Percentiles rank a stretch among this genome's conserved stretches.
phyloP scores from a whole-genome alignment of 768 basidiomycete species.

The Leccinum incarnatum region DNA sequence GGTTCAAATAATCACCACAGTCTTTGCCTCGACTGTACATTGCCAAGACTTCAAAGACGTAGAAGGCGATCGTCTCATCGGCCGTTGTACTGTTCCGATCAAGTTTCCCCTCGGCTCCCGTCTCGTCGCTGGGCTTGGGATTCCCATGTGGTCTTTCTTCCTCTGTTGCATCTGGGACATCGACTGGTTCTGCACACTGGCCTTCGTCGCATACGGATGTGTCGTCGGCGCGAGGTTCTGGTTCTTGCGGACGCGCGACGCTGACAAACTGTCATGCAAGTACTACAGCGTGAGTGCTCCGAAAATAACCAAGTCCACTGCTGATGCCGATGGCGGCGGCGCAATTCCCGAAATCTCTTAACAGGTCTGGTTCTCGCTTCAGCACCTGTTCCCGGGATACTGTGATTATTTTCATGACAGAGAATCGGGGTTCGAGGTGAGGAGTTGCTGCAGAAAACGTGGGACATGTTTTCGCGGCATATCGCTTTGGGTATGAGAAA shows the following conservation, averaged over 20 bases:
- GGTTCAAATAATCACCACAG: no score
- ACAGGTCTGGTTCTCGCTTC: slow-evolving; percentile 36
- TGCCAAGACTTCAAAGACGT: slow-evolving; percentile 33
- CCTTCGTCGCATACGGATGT: not conserved
- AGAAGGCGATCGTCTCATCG: slow-evolving; percentile 33
- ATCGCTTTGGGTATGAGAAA: not conserved
- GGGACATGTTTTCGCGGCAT: slow-evolving; percentile 18
- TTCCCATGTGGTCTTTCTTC: no score
- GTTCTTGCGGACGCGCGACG: slow-evolving; percentile 24
- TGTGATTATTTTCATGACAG: slow-evolving; percentile 32
- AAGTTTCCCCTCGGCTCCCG: not conserved
- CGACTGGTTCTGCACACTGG: slow-evolving; percentile 20
- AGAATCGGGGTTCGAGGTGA: not conserved
- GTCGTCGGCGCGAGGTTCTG: slow-evolving; percentile 36
- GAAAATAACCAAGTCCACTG: no score
- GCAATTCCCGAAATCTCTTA: not conserved
- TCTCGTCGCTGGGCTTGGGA: no score
- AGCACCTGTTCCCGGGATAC: slow-evolving; percentile 35
- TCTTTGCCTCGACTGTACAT: no score
- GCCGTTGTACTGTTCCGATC: slow-evolving; percentile 44
- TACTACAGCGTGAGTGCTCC: slow-evolving; percentile 34
- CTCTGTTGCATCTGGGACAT: slow-evolving; percentile 32
- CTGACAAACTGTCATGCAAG: slow-evolving; percentile 36
- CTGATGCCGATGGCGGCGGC: not conserved
- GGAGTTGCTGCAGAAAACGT: slow-evolving; percentile 19